These are phyloP conservation scores for Microstroma glucosiphilum DNA, from an alignment of 1,284 basidiomycete species.

Conservation along the genomic window DNA sequence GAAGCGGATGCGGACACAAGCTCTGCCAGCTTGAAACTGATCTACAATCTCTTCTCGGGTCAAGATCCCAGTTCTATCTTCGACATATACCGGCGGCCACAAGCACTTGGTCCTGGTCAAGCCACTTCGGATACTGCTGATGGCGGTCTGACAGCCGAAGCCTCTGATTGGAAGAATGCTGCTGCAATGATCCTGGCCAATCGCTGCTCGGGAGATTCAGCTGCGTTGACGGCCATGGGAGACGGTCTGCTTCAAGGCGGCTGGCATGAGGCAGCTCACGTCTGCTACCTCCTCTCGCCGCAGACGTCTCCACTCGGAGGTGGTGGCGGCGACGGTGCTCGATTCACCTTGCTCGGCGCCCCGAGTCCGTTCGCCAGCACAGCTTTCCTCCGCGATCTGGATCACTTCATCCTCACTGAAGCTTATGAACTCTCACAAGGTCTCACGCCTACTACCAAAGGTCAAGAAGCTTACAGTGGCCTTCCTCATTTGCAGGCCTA, in stretches of 20 bases:
- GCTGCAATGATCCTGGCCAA: constrained; percentile 76
- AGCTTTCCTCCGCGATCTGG: constrained; percentile 64
- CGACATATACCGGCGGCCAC: constrained; percentile 38
- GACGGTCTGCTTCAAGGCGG: constrained; percentile 69
- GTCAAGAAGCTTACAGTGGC: constrained; percentile 76
- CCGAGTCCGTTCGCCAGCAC: constrained; percentile 58
- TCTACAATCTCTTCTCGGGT: constrained; percentile 44
- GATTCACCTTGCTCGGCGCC: constrained; percentile 63
- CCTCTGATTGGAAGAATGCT: constrained; percentile 78
- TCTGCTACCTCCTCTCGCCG: constrained; percentile 82
- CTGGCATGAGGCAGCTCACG: constrained; percentile 79
- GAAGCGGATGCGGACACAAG: constrained; percentile 10
- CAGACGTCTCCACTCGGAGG: constrained; percentile 71
- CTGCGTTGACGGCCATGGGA: constrained; percentile 78
- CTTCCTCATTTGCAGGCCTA: constrained; percentile 83
- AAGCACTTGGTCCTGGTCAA: constrained; percentile 31
- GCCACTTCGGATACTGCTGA: constrained; percentile 45
- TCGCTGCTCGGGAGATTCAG: constrained; percentile 59
- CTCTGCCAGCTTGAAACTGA: constrained; percentile 37
- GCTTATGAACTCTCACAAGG: constrained; percentile 86
- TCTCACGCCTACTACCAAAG: constrained; percentile 66
- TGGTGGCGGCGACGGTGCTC: constrained; percentile 60
- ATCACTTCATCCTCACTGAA: constrained; percentile 80
- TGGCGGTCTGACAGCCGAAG: constrained; percentile 58
- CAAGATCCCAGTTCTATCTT: constrained; percentile 29